phyloP scores from a whole-genome alignment of 306 rosid species.

The Ormosia emarginata region DNA sequence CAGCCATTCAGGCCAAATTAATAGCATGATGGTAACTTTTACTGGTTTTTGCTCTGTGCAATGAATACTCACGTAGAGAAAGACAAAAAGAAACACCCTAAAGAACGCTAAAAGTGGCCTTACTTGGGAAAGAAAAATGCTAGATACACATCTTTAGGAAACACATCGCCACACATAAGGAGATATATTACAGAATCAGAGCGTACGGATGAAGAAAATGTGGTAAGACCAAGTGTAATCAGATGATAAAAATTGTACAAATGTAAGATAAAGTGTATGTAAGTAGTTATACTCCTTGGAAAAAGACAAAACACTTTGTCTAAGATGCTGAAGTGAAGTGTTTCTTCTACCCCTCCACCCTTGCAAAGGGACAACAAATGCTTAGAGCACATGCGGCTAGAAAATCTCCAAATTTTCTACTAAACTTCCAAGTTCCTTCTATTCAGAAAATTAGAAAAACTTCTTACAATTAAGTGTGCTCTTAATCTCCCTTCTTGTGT shows the following conservation, averaged over 20 bases:
- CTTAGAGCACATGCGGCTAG: background rate
- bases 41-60: slow-evolving; percentile 12
- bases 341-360: background rate
- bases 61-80: background rate
- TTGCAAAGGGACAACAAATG: background rate
- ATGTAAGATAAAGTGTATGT: background rate
- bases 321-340: background rate
- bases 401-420: background rate
- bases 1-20: background rate
- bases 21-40: slow-evolving; percentile 27
- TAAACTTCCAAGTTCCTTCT: background rate
- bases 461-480: background rate
- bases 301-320: background rate
- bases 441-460: background rate
- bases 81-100: background rate
- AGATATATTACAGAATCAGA: too few relatives aligned
- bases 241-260: too few relatives aligned
- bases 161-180: too few relatives aligned
- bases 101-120: background rate
- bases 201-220: too few relatives aligned
- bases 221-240: too few relatives aligned
- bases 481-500: background rate
- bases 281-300: background rate
- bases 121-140: background rate
- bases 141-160: too few relatives aligned